A percentile compares a stretch with the other conserved stretches of the same genome.
Conservation (phyloP, 495 filamentous ascomycete genomes). For the Mytilinidion resinicola region DNA sequence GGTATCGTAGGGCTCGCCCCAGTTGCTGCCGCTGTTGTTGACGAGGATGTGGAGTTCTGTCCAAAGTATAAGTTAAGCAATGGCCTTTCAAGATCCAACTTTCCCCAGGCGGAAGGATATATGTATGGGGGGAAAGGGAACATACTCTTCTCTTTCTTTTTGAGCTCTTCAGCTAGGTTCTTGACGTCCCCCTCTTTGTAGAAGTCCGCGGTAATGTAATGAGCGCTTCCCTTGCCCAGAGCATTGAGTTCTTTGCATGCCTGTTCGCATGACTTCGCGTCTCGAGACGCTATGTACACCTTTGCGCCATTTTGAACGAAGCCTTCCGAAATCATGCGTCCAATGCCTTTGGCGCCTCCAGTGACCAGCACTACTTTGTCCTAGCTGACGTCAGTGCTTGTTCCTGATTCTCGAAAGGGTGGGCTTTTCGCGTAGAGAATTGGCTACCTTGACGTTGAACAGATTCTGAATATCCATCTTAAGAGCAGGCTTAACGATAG, state of each 20-base stretch:
- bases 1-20: slow-evolving; percentile 60
- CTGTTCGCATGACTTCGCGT: slow-evolving; percentile 53
- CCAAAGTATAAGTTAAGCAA: background rate
- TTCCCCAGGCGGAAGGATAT: too few species aligned
- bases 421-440: background rate
- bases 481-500: background rate
- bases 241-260: slow-evolving; percentile 56
- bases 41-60: slow-evolving; percentile 66
- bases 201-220: slow-evolving; percentile 64
- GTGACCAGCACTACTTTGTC: slow-evolving; percentile 35
- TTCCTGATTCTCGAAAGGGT: background rate
- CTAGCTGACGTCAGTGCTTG: slow-evolving; percentile 8
- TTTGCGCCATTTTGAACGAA: slow-evolving; percentile 32
- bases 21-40: slow-evolving; percentile 73
- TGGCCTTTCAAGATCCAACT: too few species aligned
- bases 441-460: slow-evolving; percentile 30
- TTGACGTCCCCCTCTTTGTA: slow-evolving; percentile 68
- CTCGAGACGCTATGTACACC: slow-evolving; percentile 77
- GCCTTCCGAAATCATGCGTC: slow-evolving; percentile 34
- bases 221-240: slow-evolving; percentile 54
- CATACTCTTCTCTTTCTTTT: slow-evolving; percentile 54
- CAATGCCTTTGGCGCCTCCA: slow-evolving; percentile 35
- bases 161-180: slow-evolving; percentile 56
- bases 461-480: slow-evolving; percentile 29
- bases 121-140: background rate